Evolutionary conservation across 768 basidiomycete genomes (phyloP), one percentile per base, ranked within the genome.

Genomic region (Mycena leptocephala): DNA sequence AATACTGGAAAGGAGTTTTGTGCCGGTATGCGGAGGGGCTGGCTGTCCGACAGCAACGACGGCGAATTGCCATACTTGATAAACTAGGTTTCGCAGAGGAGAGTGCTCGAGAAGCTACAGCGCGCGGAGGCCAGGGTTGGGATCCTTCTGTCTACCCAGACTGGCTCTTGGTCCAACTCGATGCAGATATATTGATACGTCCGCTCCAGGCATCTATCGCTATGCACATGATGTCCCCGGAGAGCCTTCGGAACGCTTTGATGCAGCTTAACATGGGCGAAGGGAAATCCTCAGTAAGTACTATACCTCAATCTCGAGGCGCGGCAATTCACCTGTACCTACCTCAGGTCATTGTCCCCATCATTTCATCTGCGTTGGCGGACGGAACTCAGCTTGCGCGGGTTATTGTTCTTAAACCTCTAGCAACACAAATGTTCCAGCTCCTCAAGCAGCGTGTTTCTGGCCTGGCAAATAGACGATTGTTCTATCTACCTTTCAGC

Each of bases 251-350:
- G 7, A 92, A 89, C 61, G 86, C 87, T 0, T 79, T 85, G 8
- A 81, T 90, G 35, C 91, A 92, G 53, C 86, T 92, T 22, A 90
- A 92, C 59, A 92, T 92, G 91, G 91, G 91, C 0, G 91, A 92
- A 65, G 92, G 91, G 0, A 91, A 92, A 74, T 88, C 89, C 8
- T 86, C 87, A 2, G 89, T 75, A 35, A 69, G 67, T 46, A 16
- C 16, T 20, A 2, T 9, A 20, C 20, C 43, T 16, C n/a, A n/a
- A n/a, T n/a, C n/a, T n/a, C n/a, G n/a, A n/a, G n/a, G n/a, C n/a
- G n/a, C n/a, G n/a, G n/a, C n/a, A n/a, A n/a, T n/a, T n/a, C n/a
- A n/a, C n/a, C 16, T 20, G 6, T 9, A 20, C 20, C 43, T 16
- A 24, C 24, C 26, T 33, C 35, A 75, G 74, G 74, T 90, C 2